Evolutionary conservation across 2,329 filamentous ascomycete species (phyloP), one percentile per base, ranked within the genome.

Genomic region (Ophiostoma sp.): DNA sequence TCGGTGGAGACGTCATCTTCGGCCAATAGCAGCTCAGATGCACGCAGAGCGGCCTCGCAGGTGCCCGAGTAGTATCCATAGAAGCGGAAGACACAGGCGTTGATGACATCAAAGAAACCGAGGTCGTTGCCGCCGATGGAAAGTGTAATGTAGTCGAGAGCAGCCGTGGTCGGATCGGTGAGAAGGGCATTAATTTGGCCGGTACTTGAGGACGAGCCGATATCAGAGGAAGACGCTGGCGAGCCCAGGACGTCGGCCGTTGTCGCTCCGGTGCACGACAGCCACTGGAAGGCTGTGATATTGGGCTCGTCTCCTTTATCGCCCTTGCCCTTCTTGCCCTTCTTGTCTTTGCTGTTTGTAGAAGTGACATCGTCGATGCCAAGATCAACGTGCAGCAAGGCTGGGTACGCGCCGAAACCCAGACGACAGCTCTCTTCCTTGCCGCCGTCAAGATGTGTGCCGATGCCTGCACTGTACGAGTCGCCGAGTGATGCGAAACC

Each of bases 41-140:
- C 79, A 8, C 75, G 77, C 1, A 85, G 80, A 1, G 84, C 83
- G 2, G 80, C 74, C 70, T 82, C 81, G 77, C 84, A 86, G 0
- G 84, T 84, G 5, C 83, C 84, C 19, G 82, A 84, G 78, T 84
- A 85, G 78, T 84, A 83, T 76, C 82, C 83, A 77, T 86, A 86
- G 77, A 86, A 86, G 42, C 84, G 81, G 75, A 86, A 86, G 19
- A 86, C 82, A 76, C 85, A 86, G 31, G 84, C 84, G 76, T 86
- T 86, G 78, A 86, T 84, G 25, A 86, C 83, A 50, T 83, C 82
- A 75, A 85, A 86, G 79, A 86, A 86, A 75, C 84, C 84, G 9
- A 86, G 80, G 75, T 86, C 85, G 77, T 86, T 86, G 19, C 84
- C 84, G 64, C 84, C 84, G 42, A 86, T 80, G n/a, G 84, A 85